phyloP scores from a whole-genome alignment of 2,329 filamentous ascomycete genomes.

The Fusarium metavorans region DNA sequence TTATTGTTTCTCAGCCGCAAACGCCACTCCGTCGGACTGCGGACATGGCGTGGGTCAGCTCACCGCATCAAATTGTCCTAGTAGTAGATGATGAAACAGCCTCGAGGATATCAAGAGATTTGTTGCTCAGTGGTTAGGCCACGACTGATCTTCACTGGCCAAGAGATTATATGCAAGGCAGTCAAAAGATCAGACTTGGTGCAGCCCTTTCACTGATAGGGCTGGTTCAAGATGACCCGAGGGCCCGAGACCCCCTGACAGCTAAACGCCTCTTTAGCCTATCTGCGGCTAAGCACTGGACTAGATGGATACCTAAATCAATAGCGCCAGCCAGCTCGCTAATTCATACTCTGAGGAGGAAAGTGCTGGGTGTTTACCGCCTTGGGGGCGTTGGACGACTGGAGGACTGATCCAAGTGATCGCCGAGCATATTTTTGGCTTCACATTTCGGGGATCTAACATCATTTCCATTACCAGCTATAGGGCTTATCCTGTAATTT shows the following conservation, averaged over 20 bases:
- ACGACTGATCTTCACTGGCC: background rate
- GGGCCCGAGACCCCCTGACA: background rate
- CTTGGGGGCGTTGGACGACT: background rate
- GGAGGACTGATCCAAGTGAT: background rate
- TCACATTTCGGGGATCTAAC: background rate
- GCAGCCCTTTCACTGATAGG: background rate
- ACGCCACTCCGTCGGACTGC: background rate
- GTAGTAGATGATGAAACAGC: background rate
- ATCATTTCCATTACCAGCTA: background rate
- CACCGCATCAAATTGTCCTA: background rate
- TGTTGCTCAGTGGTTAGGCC: background rate
- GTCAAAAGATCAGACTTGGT: background rate
- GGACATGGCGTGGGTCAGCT: slow-evolving; percentile 3
- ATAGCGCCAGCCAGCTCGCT: background rate
- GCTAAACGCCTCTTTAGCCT: background rate
- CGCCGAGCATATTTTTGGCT: background rate
- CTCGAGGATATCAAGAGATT: background rate
- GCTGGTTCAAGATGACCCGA: background rate
- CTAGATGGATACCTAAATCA: background rate
- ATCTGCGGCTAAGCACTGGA: background rate
- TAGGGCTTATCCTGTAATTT: background rate
- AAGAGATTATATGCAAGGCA: background rate
- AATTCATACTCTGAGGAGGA: background rate
- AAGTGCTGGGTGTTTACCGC: background rate
- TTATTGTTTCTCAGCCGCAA: background rate